Conservation (phyloP, 805 yeast genomes). For the Debaryomyces hansenii region DNA sequence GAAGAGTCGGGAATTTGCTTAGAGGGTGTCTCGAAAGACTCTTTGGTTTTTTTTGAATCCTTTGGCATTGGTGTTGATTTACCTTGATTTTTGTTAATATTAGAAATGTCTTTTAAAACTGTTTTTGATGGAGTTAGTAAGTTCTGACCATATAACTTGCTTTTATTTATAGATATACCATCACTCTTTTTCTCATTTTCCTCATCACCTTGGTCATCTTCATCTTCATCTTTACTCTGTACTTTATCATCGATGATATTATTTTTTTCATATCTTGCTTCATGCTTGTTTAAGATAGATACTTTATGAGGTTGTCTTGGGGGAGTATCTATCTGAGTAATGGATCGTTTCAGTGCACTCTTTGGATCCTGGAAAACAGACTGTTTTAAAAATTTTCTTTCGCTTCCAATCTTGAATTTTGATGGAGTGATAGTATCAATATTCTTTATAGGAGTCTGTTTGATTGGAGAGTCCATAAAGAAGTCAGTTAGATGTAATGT, state of each 20-base stretch:
- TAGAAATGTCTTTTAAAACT: slow-evolving; percentile 24
- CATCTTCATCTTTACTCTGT: slow-evolving; percentile 11
- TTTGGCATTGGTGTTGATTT: slow-evolving; percentile 3
- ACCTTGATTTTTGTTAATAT: slow-evolving; percentile 9
- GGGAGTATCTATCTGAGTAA: slow-evolving; percentile 38
- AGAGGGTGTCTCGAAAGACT: slow-evolving; percentile 32
- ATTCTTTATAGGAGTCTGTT: slow-evolving; percentile 34
- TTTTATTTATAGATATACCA: slow-evolving; percentile 1
- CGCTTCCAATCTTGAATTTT: slow-evolving; percentile 27
- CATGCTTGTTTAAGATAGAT: slow-evolving; percentile 18
- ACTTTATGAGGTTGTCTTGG: slow-evolving; percentile 34
- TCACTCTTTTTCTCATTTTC: slow-evolving; percentile 12
- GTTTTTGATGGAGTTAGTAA: slow-evolving; percentile 37
- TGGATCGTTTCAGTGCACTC: slow-evolving; percentile 33
- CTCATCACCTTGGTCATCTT: slow-evolving; percentile 16
- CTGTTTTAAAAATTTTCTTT: slow-evolving; percentile 13
- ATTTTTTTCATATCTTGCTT: slow-evolving; percentile 11
- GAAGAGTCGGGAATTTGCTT: slow-evolving; percentile 33
- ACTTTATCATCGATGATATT: slow-evolving; percentile 15
- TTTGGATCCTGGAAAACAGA: slow-evolving; percentile 26
- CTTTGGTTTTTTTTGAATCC: not conserved
- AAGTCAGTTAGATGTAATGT: slow-evolving; percentile 42
- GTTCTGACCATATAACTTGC: not conserved
- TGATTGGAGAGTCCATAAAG: slow-evolving; percentile 45
- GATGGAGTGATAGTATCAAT: slow-evolving; percentile 43